These are phyloP conservation scores for Vararia minispora DNA, from an alignment of 768 basidiomycete genomes.

Conservation along the genomic window DNA sequence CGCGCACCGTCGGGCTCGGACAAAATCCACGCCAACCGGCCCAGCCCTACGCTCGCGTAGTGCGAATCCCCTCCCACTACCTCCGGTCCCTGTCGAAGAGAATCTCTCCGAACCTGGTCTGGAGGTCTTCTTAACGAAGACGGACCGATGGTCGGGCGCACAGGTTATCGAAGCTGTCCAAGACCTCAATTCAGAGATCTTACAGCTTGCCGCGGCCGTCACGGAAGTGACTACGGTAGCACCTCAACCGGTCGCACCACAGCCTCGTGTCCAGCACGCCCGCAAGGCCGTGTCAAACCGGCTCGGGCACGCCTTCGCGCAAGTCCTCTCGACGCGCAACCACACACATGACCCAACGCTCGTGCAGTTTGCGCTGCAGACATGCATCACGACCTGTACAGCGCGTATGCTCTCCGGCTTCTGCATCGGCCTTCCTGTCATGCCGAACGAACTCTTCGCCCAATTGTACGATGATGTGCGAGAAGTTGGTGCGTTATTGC, in stretches of 20 bases:
- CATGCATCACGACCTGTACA: slow-evolving; percentile 55
- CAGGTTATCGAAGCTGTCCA: slow-evolving; percentile 71
- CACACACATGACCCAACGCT: slow-evolving; percentile 68
- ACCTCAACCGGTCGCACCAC: slow-evolving; percentile 26
- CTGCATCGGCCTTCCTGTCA: slow-evolving; percentile 64
- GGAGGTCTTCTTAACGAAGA: slow-evolving; percentile 64
- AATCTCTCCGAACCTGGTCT: slow-evolving; percentile 41
- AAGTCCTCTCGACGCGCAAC: slow-evolving; percentile 49
- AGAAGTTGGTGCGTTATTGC: slow-evolving; percentile 31
- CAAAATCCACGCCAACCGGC: too few relatives aligned
- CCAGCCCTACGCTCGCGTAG: slow-evolving; percentile 5
- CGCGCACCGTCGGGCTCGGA: slow-evolving; percentile 1
- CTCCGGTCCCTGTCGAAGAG: slow-evolving; percentile 30
- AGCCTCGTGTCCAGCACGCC: slow-evolving; percentile 35
- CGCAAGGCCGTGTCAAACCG: slow-evolving; percentile 51
- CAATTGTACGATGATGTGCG: slow-evolving; percentile 53
- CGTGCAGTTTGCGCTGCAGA: slow-evolving; percentile 68
- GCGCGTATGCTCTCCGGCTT: slow-evolving; percentile 59
- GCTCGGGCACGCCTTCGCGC: slow-evolving; percentile 51
- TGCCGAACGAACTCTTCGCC: slow-evolving; percentile 52
- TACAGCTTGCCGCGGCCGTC: slow-evolving; percentile 69
- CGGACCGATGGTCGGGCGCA: slow-evolving; percentile 64
- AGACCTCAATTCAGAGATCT: slow-evolving; percentile 70
- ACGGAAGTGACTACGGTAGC: slow-evolving; percentile 55
- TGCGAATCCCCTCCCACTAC: slow-evolving; percentile 12